These are phyloP conservation scores for Aspergillus fijiensis DNA, from an alignment of 2,329 filamentous ascomycete species.

Conservation along the genomic window DNA sequence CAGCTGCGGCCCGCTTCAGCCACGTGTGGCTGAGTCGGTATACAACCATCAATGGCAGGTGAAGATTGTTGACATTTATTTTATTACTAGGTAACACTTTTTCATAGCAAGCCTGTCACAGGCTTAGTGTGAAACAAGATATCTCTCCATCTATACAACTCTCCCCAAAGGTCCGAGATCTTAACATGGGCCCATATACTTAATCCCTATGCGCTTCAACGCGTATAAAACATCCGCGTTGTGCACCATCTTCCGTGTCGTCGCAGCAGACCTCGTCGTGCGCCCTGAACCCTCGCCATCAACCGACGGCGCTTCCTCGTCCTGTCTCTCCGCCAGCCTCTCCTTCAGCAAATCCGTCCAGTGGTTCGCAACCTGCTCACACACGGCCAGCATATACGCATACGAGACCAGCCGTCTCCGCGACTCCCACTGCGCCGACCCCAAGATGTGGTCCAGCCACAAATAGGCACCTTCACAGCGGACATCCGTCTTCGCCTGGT, in stretches of 20 bases:
- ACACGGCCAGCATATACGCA: constrained; percentile 35
- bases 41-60: neutral
- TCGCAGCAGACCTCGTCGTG: neutral
- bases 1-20: too few relatives aligned
- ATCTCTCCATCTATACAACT: too few relatives aligned
- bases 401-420: constrained; percentile 30
- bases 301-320: neutral
- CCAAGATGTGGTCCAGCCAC: constrained; percentile 53
- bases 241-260: neutral
- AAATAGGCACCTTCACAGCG: constrained; percentile 46
- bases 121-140: too few relatives aligned
- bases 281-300: neutral
- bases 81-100: too few relatives aligned
- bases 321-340: constrained; percentile 16
- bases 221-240: neutral
- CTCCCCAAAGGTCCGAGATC: neutral
- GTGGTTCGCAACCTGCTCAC: constrained; percentile 31
- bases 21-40: neutral
- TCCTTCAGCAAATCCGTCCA: constrained; percentile 31
- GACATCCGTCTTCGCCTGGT: constrained; percentile 28
- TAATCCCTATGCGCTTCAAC: neutral
- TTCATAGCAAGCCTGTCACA: too few relatives aligned
- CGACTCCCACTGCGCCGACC: constrained; percentile 38
- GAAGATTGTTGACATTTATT: too few relatives aligned
- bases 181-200: neutral